Conservation (phyloP, 192 early-diverging fungal species). For the Coemansia sp. region DNA sequence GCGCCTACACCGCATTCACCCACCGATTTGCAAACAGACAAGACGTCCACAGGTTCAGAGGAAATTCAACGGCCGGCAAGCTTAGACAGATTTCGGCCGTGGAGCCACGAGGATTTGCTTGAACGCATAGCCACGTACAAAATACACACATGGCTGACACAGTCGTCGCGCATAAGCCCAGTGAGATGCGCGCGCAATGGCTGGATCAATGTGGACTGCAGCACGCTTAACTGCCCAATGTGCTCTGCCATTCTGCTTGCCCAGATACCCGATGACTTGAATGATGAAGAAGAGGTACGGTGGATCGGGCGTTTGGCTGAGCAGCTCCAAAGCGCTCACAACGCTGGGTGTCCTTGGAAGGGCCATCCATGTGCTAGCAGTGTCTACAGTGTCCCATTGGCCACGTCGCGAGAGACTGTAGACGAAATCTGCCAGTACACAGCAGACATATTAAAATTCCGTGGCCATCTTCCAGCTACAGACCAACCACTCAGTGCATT, state of each 20-base stretch:
- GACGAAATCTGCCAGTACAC: conserved; percentile 39
- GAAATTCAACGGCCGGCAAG: neutral
- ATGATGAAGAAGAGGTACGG: conserved; percentile 28
- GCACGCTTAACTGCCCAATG: conserved; percentile 41
- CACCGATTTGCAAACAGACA: neutral
- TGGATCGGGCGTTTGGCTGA: conserved; percentile 39
- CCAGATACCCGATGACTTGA: conserved; percentile 36
- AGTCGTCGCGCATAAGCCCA: conserved; percentile 38
- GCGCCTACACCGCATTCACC: neutral
- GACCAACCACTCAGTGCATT: conserved; percentile 43
- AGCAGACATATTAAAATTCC: conserved; percentile 24
- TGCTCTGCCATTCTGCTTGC: conserved; percentile 48
- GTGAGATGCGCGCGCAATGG: conserved; percentile 50
- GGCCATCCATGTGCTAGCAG: conserved; percentile 27
- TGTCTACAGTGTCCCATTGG: conserved; percentile 37
- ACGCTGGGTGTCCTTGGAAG: conserved; percentile 38
- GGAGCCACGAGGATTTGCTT: conserved; percentile 48
- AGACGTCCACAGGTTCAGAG: neutral
- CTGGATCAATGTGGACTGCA: conserved; percentile 50
- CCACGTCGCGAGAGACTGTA: conserved; percentile 33
- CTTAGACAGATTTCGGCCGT: conserved; percentile 41
- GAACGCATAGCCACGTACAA: conserved; percentile 49
- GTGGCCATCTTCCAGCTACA: conserved; percentile 16
- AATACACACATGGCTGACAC: conserved; percentile 51
- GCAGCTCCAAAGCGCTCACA: conserved; percentile 50